Conservation (phyloP, 2,329 filamentous ascomycete species). For the Fusarium sublunatum region DNA sequence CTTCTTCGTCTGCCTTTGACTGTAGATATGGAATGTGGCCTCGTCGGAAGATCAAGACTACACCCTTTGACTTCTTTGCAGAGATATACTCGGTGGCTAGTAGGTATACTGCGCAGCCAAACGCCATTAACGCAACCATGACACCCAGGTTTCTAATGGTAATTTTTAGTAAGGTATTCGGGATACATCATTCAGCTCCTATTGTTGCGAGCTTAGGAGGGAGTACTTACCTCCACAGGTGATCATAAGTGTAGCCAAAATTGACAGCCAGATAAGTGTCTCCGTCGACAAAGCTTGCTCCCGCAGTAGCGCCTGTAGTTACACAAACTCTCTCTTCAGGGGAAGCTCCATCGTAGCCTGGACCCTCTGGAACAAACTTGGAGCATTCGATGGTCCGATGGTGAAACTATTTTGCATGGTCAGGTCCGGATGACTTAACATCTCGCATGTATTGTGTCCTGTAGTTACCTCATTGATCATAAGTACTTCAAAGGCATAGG, state of each 20-base stretch:
- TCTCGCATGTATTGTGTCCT: slow-evolving; percentile 27
- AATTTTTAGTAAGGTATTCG: slow-evolving; percentile 48
- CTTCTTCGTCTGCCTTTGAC: slow-evolving; percentile 18
- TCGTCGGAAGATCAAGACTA: slow-evolving; percentile 68
- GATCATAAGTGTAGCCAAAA: no score
- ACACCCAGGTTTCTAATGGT: slow-evolving; percentile 64
- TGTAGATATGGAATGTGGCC: slow-evolving; percentile 43
- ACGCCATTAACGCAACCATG: slow-evolving; percentile 60
- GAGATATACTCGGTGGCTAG: slow-evolving; percentile 58
- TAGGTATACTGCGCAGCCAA: slow-evolving; percentile 60
- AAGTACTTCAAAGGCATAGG: slow-evolving; percentile 72
- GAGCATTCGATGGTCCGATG: no score
- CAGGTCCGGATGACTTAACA: slow-evolving; percentile 6
- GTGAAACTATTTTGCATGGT: slow-evolving; percentile 4
- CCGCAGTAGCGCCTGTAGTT: no score
- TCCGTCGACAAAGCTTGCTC: no score
- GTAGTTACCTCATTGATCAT: slow-evolving; percentile 72
- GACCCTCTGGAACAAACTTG: slow-evolving; percentile 38
- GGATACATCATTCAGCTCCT: background rate
- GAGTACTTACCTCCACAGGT: background rate
- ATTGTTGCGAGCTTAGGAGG: background rate
- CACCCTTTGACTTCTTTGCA: slow-evolving; percentile 66
- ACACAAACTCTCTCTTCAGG: no score
- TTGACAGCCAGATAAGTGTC: no score
- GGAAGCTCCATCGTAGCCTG: slow-evolving; percentile 56